These are phyloP conservation scores for Solanum tacnaense DNA, from an alignment of 257 asterid genomes.

Conservation along the genomic window DNA sequence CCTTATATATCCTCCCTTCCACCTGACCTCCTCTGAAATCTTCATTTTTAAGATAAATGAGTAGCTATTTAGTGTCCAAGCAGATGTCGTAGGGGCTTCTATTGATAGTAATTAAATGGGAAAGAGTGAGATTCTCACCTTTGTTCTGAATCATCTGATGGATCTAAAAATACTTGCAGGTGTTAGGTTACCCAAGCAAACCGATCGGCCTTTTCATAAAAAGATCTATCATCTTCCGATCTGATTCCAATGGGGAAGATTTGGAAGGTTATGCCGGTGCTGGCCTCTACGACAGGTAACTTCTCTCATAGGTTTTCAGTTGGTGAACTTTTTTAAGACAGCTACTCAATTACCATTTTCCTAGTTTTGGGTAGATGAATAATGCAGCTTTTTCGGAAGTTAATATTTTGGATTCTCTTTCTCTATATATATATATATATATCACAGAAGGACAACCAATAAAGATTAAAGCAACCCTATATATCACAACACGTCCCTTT, in stretches of 20 bases:
- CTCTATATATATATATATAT: neutral
- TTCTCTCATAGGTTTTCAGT: neutral
- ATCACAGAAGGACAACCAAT: neutral
- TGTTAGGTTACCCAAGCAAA: conserved; percentile 98
- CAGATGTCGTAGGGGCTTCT: neutral
- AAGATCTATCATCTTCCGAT: conserved; percentile 81
- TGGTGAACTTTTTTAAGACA: neutral
- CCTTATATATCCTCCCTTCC: neutral
- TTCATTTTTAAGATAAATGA: neutral
- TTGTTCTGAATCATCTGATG: neutral
- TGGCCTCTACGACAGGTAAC: conserved; percentile 93
- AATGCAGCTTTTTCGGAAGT: neutral
- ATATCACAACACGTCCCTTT: neutral
- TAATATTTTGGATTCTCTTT: neutral
- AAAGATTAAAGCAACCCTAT: neutral
- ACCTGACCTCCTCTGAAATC: neutral
- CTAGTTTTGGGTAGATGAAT: neutral
- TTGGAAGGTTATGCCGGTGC: conserved; percentile 99
- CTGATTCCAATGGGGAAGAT: conserved; percentile 99
- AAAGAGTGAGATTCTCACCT: neutral
- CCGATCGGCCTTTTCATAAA: conserved; percentile 84
- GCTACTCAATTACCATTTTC: neutral
- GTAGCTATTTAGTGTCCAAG: neutral
- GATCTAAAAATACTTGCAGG: conserved; percentile 31
- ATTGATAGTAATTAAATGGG: neutral